phyloP scores from a whole-genome alignment of 352 stramenopile genomes.

The Ophiocytium majus region DNA sequence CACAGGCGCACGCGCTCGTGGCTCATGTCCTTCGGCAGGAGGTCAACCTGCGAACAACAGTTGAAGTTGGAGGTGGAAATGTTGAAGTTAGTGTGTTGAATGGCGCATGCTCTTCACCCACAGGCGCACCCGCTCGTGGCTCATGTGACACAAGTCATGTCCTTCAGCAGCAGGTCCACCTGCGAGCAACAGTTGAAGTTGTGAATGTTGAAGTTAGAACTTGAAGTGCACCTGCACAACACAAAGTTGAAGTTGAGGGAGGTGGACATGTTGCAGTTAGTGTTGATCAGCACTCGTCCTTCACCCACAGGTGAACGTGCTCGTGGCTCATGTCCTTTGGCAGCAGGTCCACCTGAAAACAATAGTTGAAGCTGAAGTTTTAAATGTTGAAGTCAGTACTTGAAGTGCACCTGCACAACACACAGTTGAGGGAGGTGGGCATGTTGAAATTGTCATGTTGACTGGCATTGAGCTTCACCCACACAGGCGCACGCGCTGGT shows the following conservation, averaged over 20 bases:
- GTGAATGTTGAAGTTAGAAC: too few relatives aligned
- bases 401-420: too few relatives aligned
- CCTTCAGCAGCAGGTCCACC: slow-evolving; percentile 75
- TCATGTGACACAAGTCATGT: slow-evolving; percentile 69
- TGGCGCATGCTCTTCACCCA: slow-evolving; percentile 54
- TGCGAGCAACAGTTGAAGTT: not conserved
- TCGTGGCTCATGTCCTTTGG: slow-evolving; percentile 67
- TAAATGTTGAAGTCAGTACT: too few relatives aligned
- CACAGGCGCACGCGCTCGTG: slow-evolving; percentile 71
- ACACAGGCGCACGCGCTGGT: too few relatives aligned
- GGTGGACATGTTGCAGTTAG: too few relatives aligned
- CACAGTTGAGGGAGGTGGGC: too few relatives aligned
- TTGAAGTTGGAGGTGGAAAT: too few relatives aligned
- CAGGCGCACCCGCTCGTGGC: slow-evolving; percentile 71
- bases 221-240: too few relatives aligned
- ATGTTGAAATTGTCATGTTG: too few relatives aligned
- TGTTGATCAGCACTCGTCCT: slow-evolving; percentile 46
- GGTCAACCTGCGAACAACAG: slow-evolving; percentile 61
- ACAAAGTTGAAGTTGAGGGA: too few relatives aligned
- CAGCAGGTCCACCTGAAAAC: slow-evolving; percentile 68
- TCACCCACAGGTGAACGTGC: slow-evolving; percentile 67
- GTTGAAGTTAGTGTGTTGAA: too few relatives aligned
- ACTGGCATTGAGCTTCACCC: not conserved
- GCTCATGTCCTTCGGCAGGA: slow-evolving; percentile 76
- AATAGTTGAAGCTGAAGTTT: too few relatives aligned